Evolutionary conservation across 345 rosid genomes (phyloP), one percentile per base, ranked within the genome.

Genomic region (Brassica carinata): DNA sequence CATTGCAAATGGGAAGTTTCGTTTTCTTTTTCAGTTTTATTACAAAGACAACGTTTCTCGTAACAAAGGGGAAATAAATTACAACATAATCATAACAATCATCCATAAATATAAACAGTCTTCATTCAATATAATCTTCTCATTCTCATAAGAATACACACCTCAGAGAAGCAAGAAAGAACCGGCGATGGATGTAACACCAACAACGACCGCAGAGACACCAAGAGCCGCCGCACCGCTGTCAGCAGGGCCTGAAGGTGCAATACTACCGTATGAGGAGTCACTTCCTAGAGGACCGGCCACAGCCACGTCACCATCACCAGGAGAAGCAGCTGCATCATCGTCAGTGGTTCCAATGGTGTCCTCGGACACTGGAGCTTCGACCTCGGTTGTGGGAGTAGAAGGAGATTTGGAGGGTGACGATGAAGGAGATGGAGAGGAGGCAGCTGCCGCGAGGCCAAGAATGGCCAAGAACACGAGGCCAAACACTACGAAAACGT

Each of bases 231-330:
- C 34, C 7, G 77, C 80, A 2, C 84, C 83, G 2, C 75, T 79
- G 8, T 45, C 61, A 0, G 85, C 74, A 36, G 80, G 34, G 17
- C 78, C 62, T 4, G 77, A 31, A 1, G 77, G 66, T n/a, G 55
- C 55, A 14, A 6, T 55, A 76, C 3, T 73, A 64, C 3, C 71
- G 38, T 74, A 74, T 17, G 85, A 64, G 6, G 82, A 73, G 36
- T 64, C 86, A 51, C 85, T 80, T 45, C 87, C 87, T 2, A 83
- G 34, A 8, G 89, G 85, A 73, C 85, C 88, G 0, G 87, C 83
- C n/a, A 83, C 86, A 2, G 86, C 87, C 17, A 77, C 83, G 7
- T 72, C 86, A 67, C 40, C 82, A 61, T 81, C 84, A 45, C 59
- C 81, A 8, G 78, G 85, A 45, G 86, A 17, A 64, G 85, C 23